These are phyloP conservation scores for Microdochium paspali DNA, from an alignment of 2,329 filamentous ascomycete species.

Conservation along the genomic window DNA sequence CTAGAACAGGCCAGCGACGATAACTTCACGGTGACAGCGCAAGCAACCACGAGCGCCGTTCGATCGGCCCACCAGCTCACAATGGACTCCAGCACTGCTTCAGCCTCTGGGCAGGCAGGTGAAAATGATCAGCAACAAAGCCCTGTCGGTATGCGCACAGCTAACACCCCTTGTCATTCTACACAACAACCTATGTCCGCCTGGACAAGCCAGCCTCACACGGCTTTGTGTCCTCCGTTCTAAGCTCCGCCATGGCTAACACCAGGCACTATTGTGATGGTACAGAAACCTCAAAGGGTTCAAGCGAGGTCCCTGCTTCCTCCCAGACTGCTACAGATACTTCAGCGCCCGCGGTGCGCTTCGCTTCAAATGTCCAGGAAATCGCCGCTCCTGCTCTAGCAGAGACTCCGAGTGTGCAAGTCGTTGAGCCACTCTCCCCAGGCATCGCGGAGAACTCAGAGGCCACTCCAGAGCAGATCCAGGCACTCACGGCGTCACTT, in stretches of 20 bases:
- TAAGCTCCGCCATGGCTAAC: neutral
- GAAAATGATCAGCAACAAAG: neutral
- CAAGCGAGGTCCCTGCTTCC: neutral
- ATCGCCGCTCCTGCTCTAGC: constrained; percentile 40
- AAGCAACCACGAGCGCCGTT: neutral
- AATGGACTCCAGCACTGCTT: neutral
- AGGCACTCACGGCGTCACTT: constrained; percentile 61
- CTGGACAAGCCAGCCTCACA: no score
- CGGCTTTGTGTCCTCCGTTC: no score
- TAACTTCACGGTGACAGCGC: neutral
- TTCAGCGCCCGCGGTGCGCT: constrained; percentile 50
- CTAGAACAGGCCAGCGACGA: neutral
- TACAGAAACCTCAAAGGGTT: neutral
- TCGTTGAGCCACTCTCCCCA: constrained; percentile 6
- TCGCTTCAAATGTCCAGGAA: constrained; percentile 62
- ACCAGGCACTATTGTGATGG: neutral
- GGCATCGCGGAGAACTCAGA: constrained; percentile 25
- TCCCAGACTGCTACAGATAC: neutral
- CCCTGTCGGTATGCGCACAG: neutral
- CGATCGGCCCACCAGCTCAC: neutral
- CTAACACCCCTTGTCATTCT: neutral
- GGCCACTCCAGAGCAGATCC: constrained; percentile 54
- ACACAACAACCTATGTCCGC: no score
- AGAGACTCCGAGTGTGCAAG: constrained; percentile 10
- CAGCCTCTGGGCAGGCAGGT: neutral